These are phyloP conservation scores for Sclerotinia subarctica DNA, from an alignment of 2,329 filamentous ascomycete genomes.

Conservation along the genomic window DNA sequence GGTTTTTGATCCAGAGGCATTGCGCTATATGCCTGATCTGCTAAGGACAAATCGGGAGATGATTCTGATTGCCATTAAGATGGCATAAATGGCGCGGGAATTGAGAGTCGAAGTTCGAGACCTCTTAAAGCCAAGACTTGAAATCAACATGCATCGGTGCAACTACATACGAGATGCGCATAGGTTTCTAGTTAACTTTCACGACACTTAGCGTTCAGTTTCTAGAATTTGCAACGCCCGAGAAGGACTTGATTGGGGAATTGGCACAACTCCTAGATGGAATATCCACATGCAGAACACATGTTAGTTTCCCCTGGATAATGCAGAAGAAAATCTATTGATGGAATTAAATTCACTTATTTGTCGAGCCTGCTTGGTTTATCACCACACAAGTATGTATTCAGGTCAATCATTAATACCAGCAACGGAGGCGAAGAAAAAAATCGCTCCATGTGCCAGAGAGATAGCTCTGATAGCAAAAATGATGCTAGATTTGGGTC, in stretches of 20 bases:
- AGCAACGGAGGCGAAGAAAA: slow-evolving; percentile 40
- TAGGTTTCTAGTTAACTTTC: neutral
- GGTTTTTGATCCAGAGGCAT: neutral
- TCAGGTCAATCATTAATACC: slow-evolving; percentile 45
- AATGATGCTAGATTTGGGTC: slow-evolving; percentile 40
- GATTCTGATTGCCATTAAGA: slow-evolving; percentile 27
- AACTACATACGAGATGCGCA: neutral
- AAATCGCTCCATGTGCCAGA: slow-evolving; percentile 45
- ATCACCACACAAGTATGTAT: slow-evolving; percentile 54
- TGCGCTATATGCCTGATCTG: neutral
- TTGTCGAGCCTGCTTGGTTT: slow-evolving; percentile 52
- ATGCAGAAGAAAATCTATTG: neutral
- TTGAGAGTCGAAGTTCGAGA: slow-evolving; percentile 25
- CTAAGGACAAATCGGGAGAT: slow-evolving; percentile 30
- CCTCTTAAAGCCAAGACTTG: neutral
- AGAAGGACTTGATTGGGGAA: neutral
- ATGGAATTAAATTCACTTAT: slow-evolving; percentile 41
- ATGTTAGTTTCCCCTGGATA: neutral
- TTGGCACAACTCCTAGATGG: neutral
- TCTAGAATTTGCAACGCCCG: neutral
- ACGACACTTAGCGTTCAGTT: neutral
- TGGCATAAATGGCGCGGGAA: slow-evolving; percentile 28
- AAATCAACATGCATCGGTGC: neutral
- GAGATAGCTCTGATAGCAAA: slow-evolving; percentile 47
- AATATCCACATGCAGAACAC: neutral